Evolutionary conservation across 2,329 filamentous ascomycete species (phyloP), one percentile per base, ranked within the genome.

Genomic region (Ceratocystis diversiconidia): DNA sequence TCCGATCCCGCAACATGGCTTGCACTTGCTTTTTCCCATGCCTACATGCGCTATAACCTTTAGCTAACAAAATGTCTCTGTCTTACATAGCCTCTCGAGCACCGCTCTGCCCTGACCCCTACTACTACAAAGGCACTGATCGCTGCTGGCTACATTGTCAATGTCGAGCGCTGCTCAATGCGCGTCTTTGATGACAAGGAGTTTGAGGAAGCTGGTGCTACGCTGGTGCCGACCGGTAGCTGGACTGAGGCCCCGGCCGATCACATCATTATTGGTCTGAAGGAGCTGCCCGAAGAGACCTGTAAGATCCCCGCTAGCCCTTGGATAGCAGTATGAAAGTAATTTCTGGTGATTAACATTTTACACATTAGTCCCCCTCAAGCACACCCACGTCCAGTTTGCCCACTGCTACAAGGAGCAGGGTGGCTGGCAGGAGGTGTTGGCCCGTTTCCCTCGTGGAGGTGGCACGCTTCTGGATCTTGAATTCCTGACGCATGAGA

Each of bases 381-480:
- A 87, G 77, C 88, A 92, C 73, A 84, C 83, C 25, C 84, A 88
- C 72, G 80, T 89, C 69, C 82, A 86, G 71, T 90, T 91, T 72
- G 83, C 83, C 46, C 86, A 90, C 73, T 87, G 85, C 76, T 90
- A 86, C 78, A 90, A 91, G 80, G 77, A 82, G 70, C 90, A 94
- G 76, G 83, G 77, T 32, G 87, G 87, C 32, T 96, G 90, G 89
- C 84, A 89, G 66, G 81, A 83, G 52, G 88, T 90, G 5, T 83
- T 96, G n/a, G 80, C 85, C 66, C 82, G 92, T 65, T 96, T 91
- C 75, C 82, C 88, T 32, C 82, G 84, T 28, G 90, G 89, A 66
- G 84, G 85, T 65, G 89, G 90, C 70, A 86, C 83, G 0, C 83
- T 96, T 15, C 83, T 91, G 67, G 92, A 96, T 72, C 82, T 96